These are phyloP conservation scores for Rhizopus sp. DNA, from an alignment of 371 early-diverging fungal species.

Conservation along the genomic window DNA sequence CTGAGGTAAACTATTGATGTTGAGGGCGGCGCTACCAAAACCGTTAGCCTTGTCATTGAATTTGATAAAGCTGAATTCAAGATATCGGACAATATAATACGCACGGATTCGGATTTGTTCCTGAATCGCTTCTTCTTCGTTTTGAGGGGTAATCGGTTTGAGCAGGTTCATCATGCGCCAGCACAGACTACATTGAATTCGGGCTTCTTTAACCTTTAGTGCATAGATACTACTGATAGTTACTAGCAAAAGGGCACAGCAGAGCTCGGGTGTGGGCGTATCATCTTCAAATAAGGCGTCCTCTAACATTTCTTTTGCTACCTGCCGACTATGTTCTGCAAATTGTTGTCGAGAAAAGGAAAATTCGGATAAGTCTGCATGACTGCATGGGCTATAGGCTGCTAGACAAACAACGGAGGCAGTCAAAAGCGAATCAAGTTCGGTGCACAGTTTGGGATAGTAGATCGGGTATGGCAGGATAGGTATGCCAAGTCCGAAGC, in stretches of 20 bases:
- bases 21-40: slow-evolving; percentile 13
- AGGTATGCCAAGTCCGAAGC: slow-evolving; percentile 19
- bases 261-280: slow-evolving; percentile 21
- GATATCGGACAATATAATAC: slow-evolving; percentile 29
- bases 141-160: slow-evolving; percentile 6
- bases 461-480: slow-evolving; percentile 26
- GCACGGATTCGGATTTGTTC: slow-evolving; percentile 36
- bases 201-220: slow-evolving; percentile 25
- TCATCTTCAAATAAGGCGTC: slow-evolving; percentile 29
- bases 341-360: slow-evolving; percentile 19
- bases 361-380: slow-evolving; percentile 14
- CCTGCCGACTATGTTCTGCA: slow-evolving; percentile 16
- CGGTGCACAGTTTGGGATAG: slow-evolving; percentile 12
- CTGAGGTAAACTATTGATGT: slow-evolving; percentile 26
- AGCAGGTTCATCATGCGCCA: slow-evolving; percentile 39
- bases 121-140: slow-evolving; percentile 11
- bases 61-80: slow-evolving; percentile 30
- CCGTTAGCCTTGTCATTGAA: slow-evolving; percentile 20
- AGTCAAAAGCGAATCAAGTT: slow-evolving; percentile 25
- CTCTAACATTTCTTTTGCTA: slow-evolving; percentile 22
- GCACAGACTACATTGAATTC: slow-evolving; percentile 29
- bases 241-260: slow-evolving; percentile 21
- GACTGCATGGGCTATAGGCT: slow-evolving; percentile 25
- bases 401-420: slow-evolving; percentile 21
- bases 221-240: slow-evolving; percentile 9